These are phyloP conservation scores for Hypocreales sp. DNA, from an alignment of 2,329 filamentous ascomycete species.

Conservation along the genomic window DNA sequence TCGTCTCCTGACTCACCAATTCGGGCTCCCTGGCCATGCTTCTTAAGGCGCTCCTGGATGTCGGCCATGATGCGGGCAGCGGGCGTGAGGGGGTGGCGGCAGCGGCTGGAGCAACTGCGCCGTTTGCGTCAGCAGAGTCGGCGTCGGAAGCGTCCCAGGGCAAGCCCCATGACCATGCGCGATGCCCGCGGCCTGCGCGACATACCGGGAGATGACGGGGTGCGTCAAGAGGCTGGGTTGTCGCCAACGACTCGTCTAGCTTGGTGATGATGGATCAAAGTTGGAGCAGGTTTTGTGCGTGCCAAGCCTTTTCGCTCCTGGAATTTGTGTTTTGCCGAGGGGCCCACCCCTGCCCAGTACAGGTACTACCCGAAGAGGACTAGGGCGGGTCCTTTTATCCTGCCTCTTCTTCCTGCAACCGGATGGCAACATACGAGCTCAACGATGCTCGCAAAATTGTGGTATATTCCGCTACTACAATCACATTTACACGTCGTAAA, in stretches of 20 bases:
- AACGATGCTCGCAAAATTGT: too few species aligned
- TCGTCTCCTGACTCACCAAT: conserved; percentile 44
- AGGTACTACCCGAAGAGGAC: too few species aligned
- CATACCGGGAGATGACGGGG: conserved; percentile 19
- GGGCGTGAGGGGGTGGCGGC: too few species aligned
- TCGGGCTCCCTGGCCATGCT: conserved; percentile 36
- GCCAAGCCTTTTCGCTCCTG: conserved; percentile 27
- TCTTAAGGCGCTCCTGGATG: conserved; percentile 44
- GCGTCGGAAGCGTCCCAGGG: too few species aligned
- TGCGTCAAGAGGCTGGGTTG: conserved; percentile 17
- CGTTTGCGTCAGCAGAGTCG: conserved; percentile 5
- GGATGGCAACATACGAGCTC: too few species aligned
- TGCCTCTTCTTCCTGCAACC: too few species aligned
- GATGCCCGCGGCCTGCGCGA: conserved; percentile 6
- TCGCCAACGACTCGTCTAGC: conserved; percentile 20
- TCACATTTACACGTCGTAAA: too few species aligned
- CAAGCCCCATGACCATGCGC: too few species aligned
- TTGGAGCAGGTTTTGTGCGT: conserved; percentile 27
- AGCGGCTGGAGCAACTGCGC: too few species aligned
- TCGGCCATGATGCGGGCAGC: conserved; percentile 35
- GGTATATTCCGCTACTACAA: too few species aligned
- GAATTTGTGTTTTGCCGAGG: conserved; percentile 22
- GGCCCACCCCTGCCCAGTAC: too few species aligned
- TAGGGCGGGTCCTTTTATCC: too few species aligned
- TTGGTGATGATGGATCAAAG: conserved; percentile 18